Conservation (phyloP, 352 stramenopile genomes). For the Pythium guiyangense region DNA sequence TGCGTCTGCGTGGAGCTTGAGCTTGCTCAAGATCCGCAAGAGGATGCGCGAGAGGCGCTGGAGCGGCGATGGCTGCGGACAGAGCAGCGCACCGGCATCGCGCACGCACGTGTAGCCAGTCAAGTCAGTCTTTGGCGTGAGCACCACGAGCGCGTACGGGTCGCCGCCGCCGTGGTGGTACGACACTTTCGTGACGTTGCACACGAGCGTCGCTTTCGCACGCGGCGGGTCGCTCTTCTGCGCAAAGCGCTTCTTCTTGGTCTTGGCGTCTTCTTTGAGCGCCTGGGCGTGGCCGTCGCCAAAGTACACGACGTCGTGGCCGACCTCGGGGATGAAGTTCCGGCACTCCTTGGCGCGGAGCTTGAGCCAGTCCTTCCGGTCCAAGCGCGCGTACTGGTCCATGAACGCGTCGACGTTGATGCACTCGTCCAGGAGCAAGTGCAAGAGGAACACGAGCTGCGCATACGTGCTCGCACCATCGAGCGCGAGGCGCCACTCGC, state of each 20-base stretch:
- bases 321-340: conserved; percentile 77
- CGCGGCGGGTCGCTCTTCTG: conserved; percentile 63
- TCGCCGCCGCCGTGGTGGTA: conserved; percentile 82
- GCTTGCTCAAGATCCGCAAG: conserved; percentile 52
- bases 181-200: conserved; percentile 53
- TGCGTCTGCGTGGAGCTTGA: conserved; percentile 54
- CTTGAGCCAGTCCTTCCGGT: conserved; percentile 77
- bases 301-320: conserved; percentile 69
- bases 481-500: conserved; percentile 63
- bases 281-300: conserved; percentile 70
- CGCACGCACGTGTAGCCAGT: conserved; percentile 24
- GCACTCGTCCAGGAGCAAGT: conserved; percentile 71
- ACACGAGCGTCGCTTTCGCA: conserved; percentile 47
- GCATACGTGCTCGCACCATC: conserved; percentile 64
- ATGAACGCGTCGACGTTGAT: conserved; percentile 78
- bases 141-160: conserved; percentile 61
- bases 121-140: conserved; percentile 37
- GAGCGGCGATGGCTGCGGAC: conserved; percentile 50
- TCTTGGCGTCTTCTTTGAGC: conserved; percentile 77
- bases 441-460: conserved; percentile 67
- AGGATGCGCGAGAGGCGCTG: conserved; percentile 60
- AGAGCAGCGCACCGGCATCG: conserved; percentile 36
- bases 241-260: conserved; percentile 69
- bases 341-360: conserved; percentile 60
- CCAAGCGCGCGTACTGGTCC: conserved; percentile 63